Base-by-base conservation (phyloP, 306 rosid genomes). In the Trifolium repens region DNA sequence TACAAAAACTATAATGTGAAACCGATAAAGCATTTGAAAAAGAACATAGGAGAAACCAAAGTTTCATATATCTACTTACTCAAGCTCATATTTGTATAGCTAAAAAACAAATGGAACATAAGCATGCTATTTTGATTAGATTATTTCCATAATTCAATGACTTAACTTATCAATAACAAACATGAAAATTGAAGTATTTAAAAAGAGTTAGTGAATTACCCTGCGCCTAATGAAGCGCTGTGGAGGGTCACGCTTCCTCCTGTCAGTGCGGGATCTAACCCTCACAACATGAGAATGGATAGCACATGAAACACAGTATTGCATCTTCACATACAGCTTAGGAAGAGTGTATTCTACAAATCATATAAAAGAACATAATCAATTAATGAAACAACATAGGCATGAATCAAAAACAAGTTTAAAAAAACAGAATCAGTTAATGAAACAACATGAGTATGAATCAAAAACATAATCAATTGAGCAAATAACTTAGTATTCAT, bases 241-340 rank as follows among this genome's bases (percentile, higher is more conserved):
- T 13, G 98, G 98, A 2, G 96, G 97, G 16, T 90, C 90, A 50
- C 97, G 96, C 60, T 86, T 90, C 83, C 98, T 91, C 98, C 98
- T 79, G 12, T 94, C 79, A 12, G 86, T 84, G 68, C 96, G 89
- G 40, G 98, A 90, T 5, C 97, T 86, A 61, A 94, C 98, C 86
- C 98, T 87, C 72, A 94, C 97, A 67, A 94, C 98, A n/a, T 94
- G 97, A 7, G 97, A 94, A 81, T 94, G 98, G 7, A 91, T 94
- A 0, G 98, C 98, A 67, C 98, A 91, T 4, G 98, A 94, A 26
- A 91, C 96, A 67, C 98, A 94, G 60, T 91, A 91, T 82, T 89
- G 96, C 98, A 94, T 87, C 93, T 94, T 94, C 8, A 93, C 97
- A 79, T 94, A 94, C 26, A 94, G 87, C 89, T 91, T 94, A 0